Conservation (phyloP, 345 rosid genomes). For the Alliaria petiolata region DNA sequence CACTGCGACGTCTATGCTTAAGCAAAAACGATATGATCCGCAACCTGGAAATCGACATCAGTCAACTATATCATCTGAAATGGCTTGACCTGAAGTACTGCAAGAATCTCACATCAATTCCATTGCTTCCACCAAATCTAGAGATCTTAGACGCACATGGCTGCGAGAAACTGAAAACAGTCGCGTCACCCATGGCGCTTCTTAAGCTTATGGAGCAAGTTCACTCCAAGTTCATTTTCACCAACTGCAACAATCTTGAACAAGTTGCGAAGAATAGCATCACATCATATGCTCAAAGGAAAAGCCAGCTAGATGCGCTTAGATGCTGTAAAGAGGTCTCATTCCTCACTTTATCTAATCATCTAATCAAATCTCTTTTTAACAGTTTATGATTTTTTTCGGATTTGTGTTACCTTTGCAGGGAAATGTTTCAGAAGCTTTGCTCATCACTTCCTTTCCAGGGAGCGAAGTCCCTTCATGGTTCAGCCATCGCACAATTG, state of each 20-base stretch:
- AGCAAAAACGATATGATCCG: not conserved
- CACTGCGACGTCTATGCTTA: not conserved
- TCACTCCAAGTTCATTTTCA: not conserved
- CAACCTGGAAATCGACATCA: not conserved
- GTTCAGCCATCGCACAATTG: not conserved
- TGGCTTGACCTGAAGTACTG: not conserved
- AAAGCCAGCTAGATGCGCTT: not conserved
- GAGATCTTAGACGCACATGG: not conserved
- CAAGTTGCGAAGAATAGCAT: not conserved
- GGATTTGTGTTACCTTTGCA: not conserved
- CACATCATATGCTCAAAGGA: not conserved
- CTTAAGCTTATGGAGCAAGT: not conserved
- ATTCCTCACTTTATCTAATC: not conserved
- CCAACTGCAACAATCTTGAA: not conserved
- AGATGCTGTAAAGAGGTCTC: not conserved
- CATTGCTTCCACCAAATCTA: not conserved
- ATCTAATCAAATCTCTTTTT: not conserved
- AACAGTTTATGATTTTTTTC: not conserved
- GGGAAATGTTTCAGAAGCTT: not conserved
- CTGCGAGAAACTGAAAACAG: not conserved
- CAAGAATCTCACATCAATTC: not conserved
- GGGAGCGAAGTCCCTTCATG: not conserved
- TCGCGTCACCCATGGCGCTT: not conserved
- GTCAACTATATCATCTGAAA: not conserved
- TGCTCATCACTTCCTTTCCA: not conserved